Evolutionary conservation across 164 flowering plant species (phyloP).

Genomic region (Euptelea pleiosperma): DNA sequence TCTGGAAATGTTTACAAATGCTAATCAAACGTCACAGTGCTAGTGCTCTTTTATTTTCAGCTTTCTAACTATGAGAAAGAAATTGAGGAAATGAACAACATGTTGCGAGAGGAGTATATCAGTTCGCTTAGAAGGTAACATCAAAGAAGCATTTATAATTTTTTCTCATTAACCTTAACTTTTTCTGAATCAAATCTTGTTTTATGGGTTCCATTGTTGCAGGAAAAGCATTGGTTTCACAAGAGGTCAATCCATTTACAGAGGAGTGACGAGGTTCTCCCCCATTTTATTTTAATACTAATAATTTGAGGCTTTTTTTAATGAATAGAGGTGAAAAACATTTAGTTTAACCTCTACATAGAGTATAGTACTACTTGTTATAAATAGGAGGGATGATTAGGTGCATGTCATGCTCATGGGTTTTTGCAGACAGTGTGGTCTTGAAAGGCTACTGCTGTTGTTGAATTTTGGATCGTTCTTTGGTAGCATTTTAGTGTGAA

Average conservation of each 20-base stretch:
- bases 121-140: slow-evolving; percentile 26
- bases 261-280: slow-evolving; percentile 32
- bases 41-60: slow-evolving; percentile 12
- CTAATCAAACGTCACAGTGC: background rate
- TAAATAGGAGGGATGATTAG: too few species aligned
- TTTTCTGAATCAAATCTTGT: background rate
- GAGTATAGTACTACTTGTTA: too few species aligned
- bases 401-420: background rate
- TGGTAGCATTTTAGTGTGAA: too few species aligned
- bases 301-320: background rate
- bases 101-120: slow-evolving; percentile 26
- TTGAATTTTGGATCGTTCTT: too few species aligned
- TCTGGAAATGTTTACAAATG: background rate
- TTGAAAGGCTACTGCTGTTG: too few species aligned
- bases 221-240: slow-evolving; percentile 29
- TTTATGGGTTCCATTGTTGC: slow-evolving; percentile 1
- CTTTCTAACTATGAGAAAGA: slow-evolving; percentile 23
- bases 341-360: background rate
- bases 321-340: background rate
- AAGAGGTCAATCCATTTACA: slow-evolving; percentile 29
- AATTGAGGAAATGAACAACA: slow-evolving; percentile 24
- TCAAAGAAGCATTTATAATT: background rate
- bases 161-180: background rate
- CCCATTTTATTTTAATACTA: background rate
- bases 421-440: too few species aligned